These are phyloP conservation scores for Arthrobotrys entomopaga DNA, from an alignment of 2,329 filamentous ascomycete species.

Conservation along the genomic window DNA sequence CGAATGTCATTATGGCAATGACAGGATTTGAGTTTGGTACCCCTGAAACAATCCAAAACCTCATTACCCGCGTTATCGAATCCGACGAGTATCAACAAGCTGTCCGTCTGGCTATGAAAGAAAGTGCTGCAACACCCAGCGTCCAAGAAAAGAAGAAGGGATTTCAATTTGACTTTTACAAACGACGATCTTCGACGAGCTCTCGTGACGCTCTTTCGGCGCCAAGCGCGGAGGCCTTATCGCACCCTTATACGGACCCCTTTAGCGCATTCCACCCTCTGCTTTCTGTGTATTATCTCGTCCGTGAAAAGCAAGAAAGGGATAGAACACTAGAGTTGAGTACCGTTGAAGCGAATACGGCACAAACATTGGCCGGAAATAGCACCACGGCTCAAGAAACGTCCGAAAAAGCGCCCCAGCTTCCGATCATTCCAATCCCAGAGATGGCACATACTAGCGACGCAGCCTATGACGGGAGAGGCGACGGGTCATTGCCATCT, in stretches of 20 bases:
- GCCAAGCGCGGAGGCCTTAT: conserved; percentile 83
- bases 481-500: conserved; percentile 63
- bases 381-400: conserved; percentile 61
- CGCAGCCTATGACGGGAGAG: conserved; percentile 84
- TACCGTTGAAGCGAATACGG: conserved; percentile 66
- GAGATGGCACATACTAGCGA: conserved; percentile 90
- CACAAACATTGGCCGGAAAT: conserved; percentile 64
- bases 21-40: conserved; percentile 97
- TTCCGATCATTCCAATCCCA: conserved; percentile 82
- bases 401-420: conserved; percentile 66
- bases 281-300: conserved; percentile 93
- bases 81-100: conserved; percentile 94
- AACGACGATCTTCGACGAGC: conserved; percentile 85
- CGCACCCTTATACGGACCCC: conserved; percentile 78
- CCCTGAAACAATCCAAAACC: conserved; percentile 80
- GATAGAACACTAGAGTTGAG: conserved; percentile 66
- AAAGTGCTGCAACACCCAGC: conserved; percentile 56
- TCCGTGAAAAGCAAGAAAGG: conserved; percentile 90
- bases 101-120: conserved; percentile 71
- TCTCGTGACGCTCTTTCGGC: conserved; percentile 87
- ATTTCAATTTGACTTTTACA: conserved; percentile 95
- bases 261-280: conserved; percentile 92
- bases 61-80: conserved; percentile 85
- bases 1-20: conserved; percentile 88
- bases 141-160: conserved; percentile 82